Conservation (phyloP, 2,329 filamentous ascomycete species). For the Ceratocystis colombiana region DNA sequence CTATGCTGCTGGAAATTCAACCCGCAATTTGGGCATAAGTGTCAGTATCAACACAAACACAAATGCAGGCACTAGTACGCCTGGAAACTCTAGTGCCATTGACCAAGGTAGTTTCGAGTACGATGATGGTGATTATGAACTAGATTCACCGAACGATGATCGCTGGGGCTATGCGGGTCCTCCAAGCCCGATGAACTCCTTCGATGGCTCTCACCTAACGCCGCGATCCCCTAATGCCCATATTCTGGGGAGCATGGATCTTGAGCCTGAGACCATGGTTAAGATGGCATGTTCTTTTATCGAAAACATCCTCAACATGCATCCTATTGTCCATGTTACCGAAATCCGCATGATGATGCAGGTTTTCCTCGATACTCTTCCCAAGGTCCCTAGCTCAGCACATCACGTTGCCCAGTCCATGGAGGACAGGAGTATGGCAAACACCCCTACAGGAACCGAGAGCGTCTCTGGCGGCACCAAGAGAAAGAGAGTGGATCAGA, state of each 20-base stretch:
- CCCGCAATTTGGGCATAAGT: not conserved
- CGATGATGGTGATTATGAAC: constrained; percentile 39
- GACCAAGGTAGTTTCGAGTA: constrained; percentile 37
- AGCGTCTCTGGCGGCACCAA: constrained; percentile 36
- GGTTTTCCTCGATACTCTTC: constrained; percentile 43
- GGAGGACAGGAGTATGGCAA: constrained; percentile 12
- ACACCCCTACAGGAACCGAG: constrained; percentile 5
- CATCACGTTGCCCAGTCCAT: constrained; percentile 6
- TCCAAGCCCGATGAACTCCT: constrained; percentile 36
- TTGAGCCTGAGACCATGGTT: constrained; percentile 42
- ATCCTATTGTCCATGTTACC: constrained; percentile 49
- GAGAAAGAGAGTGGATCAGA: constrained; percentile 38
- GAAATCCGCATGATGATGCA: constrained; percentile 45
- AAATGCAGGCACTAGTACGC: not conserved
- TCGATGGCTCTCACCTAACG: constrained; percentile 13
- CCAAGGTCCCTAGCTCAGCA: constrained; percentile 27
- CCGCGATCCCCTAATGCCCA: not conserved
- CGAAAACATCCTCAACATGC: constrained; percentile 54
- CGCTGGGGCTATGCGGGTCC: constrained; percentile 52
- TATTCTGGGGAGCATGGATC: constrained; percentile 34
- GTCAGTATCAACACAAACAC: constrained; percentile 1
- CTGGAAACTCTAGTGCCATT: not conserved
- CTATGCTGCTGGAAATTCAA: not conserved
- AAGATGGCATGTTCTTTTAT: constrained; percentile 49
- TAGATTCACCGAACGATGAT: constrained; percentile 36